Base-by-base conservation (phyloP, 2,329 filamentous ascomycete species). In the Aspergillus chevalieri region DNA sequence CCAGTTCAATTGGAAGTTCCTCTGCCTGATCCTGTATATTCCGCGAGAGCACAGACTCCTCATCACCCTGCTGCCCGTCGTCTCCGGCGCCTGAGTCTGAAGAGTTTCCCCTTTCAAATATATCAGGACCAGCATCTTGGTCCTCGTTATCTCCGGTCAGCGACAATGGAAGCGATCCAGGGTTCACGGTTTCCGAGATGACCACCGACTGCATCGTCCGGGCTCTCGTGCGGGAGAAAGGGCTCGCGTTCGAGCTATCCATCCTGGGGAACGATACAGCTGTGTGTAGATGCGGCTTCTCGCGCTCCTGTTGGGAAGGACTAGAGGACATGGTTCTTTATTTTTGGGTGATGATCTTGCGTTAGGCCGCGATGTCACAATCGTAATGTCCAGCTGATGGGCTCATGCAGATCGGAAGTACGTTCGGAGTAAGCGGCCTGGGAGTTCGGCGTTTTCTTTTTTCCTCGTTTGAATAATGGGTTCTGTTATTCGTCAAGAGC, bases 1-100 rank as follows among this genome's bases (percentile, higher is more conserved):
- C 80, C 51, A 98, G 81, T 77, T 98, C 93, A 62, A 96, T 93
- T 12, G 93, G 93, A 39, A 98, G 82, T 63, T 95, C 87, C 60
- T 95, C 89, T 55, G 93, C 85, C 50, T 88, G 85, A 54, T 88
- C 80, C 3, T 86, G 75, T 10, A 75, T 50, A 47, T 63, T 64
- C 14, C 62, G 58, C 15, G 67, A 65, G 7, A 67, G 61, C 14
- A 66, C 61, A 36, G 65, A 66, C n/a, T 58, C 60, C 43, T 68
- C 63, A 28, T 66, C 61, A 30, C 58, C 58, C 30, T 68, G 63
- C 42, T 62, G 55, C 14, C 54, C 56, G 47, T 65, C 63, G 33
- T 65, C 63, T 12, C 57, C 61, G 38, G 57, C 57, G 10, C 59
- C 61, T 17, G 61, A 62, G 44, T 67, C 67, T 22, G 63, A 57